Evolutionary conservation across 164 flowering plant genomes (phyloP).

Genomic region (Umbellularia californica): DNA sequence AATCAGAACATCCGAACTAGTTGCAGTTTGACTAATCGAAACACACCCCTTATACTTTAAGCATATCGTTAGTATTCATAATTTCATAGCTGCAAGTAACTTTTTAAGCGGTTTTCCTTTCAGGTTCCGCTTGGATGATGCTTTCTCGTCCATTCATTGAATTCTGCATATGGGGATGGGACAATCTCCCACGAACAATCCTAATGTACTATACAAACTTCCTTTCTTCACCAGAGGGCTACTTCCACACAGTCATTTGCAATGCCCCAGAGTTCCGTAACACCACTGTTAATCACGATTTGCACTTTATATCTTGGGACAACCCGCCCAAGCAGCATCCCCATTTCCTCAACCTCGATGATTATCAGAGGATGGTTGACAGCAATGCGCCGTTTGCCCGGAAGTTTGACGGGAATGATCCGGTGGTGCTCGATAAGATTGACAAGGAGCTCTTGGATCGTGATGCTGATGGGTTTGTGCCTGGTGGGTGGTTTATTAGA

Average conservation of each 20-base stretch:
- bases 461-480: constrained; percentile 43
- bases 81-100: no score
- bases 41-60: no score
- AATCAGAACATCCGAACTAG: no score
- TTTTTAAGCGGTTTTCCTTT: neutral
- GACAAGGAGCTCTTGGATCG: constrained; percentile 63
- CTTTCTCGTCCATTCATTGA: constrained; percentile 80
- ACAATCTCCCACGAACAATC: constrained; percentile 66
- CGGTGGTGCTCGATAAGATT: constrained; percentile 57
- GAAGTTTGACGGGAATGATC: constrained; percentile 52
- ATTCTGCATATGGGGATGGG: constrained; percentile 82
- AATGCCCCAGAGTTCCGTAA: constrained; percentile 58
- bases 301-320: constrained; percentile 91
- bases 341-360: constrained; percentile 51
- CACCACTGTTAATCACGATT: constrained; percentile 74
- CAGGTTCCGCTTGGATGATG: constrained; percentile 97
- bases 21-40: no score
- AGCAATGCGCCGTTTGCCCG: constrained; percentile 82
- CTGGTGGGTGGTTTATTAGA: constrained; percentile 57
- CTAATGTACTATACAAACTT: constrained; percentile 89
- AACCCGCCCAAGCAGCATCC: constrained; percentile 95
- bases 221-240: constrained; percentile 88
- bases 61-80: no score
- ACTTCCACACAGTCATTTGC: constrained; percentile 90
- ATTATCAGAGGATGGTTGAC: constrained; percentile 52